Percentiles rank a stretch among this genome's conserved stretches.
These are phyloP conservation scores for Kregervanrija pseudodelftensis DNA, from an alignment of 805 yeast genomes.

Conservation along the genomic window DNA sequence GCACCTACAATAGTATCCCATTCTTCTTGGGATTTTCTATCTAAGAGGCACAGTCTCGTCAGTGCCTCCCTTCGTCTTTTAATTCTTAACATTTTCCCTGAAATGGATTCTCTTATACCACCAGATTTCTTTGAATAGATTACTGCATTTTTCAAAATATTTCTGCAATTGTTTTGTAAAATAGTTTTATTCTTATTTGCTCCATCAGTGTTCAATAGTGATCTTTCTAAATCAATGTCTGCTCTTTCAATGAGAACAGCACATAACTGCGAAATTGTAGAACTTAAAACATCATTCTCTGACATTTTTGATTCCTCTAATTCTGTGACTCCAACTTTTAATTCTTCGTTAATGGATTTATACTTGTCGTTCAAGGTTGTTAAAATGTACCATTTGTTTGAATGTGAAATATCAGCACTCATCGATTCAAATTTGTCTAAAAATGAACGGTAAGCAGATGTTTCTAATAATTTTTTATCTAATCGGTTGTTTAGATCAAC, in stretches of 20 bases:
- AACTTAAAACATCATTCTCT: slow-evolving; percentile 17
- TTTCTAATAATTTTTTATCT: slow-evolving; percentile 34
- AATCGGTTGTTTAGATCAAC: slow-evolving; percentile 22
- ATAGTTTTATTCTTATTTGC: slow-evolving; percentile 27
- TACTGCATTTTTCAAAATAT: slow-evolving; percentile 39
- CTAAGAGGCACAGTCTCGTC: slow-evolving; percentile 38
- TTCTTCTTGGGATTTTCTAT: slow-evolving; percentile 28
- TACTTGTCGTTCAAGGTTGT: slow-evolving; percentile 30
- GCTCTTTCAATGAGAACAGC: slow-evolving; percentile 42
- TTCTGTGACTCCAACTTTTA: slow-evolving; percentile 20
- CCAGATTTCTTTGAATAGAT: slow-evolving; percentile 39
- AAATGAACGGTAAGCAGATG: slow-evolving; percentile 37
- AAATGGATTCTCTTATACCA: slow-evolving; percentile 41
- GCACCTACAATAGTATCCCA: slow-evolving; percentile 21
- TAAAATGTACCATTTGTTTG: slow-evolving; percentile 33
- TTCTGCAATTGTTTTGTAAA: slow-evolving; percentile 33
- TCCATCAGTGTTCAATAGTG: slow-evolving; percentile 27
- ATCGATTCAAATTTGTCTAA: slow-evolving; percentile 28
- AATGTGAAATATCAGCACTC: slow-evolving; percentile 9
- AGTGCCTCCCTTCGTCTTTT: slow-evolving; percentile 39
- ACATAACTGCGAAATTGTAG: slow-evolving; percentile 29
- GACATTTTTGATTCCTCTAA: slow-evolving; percentile 8
- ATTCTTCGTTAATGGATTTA: slow-evolving; percentile 33
- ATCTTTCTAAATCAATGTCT: slow-evolving; percentile 45
- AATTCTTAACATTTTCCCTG: slow-evolving; percentile 36